phyloP scores from a whole-genome alignment of 257 asterid species.

The Scutellaria galericulata region DNA sequence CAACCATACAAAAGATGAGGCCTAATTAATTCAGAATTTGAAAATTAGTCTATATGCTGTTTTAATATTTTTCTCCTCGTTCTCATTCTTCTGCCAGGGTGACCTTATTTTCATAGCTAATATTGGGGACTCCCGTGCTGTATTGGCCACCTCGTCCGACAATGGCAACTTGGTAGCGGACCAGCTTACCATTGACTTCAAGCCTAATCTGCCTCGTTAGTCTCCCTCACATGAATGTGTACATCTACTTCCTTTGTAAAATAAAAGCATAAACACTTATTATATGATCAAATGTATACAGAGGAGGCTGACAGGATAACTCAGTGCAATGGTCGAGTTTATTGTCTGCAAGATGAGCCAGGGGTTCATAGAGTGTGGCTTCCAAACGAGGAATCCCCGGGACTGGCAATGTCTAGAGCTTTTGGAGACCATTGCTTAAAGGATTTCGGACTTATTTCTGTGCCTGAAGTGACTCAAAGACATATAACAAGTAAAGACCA shows the following conservation, averaged over 20 bases:
- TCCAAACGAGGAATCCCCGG: conserved; percentile 76
- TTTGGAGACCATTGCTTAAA: conserved; percentile 80
- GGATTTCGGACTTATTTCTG: conserved; percentile 74
- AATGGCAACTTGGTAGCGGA: conserved; percentile 62
- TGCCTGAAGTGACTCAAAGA: conserved; percentile 73
- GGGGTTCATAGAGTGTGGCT: conserved; percentile 80
- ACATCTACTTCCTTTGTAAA: neutral
- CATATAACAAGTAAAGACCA: conserved; percentile 60
- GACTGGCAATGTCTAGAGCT: conserved; percentile 92
- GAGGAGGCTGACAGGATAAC: conserved; percentile 76
- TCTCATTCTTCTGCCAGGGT: conserved; percentile 45
- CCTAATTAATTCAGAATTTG: too few relatives aligned
- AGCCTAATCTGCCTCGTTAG: conserved; percentile 82
- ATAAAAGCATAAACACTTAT: neutral
- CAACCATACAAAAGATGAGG: too few relatives aligned
- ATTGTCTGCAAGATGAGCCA: conserved; percentile 68
- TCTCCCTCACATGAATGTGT: conserved; percentile 13
- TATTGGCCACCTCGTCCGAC: conserved; percentile 63
- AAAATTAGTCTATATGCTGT: too few relatives aligned
- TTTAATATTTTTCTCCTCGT: too few relatives aligned
- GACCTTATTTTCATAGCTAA: conserved; percentile 66
- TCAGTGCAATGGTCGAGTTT: conserved; percentile 67
- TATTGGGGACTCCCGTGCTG: conserved; percentile 87
- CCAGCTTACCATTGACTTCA: conserved; percentile 80
- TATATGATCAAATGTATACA: conserved; percentile 30